phyloP scores from a whole-genome alignment of 768 basidiomycete species.

The Boletus huronensis region DNA sequence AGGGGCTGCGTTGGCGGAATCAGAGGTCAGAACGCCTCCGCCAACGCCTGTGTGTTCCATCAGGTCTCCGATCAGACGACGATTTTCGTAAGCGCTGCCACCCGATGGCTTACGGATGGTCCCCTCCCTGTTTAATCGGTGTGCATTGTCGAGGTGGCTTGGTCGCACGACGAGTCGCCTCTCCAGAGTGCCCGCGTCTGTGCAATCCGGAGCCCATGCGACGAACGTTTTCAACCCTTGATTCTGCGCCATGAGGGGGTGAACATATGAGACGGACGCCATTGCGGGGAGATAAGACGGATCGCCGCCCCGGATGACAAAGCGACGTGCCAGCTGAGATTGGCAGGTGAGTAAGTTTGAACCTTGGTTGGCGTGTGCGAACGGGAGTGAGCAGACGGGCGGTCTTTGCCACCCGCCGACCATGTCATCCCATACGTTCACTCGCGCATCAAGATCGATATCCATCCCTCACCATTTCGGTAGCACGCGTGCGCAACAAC shows the following conservation, averaged over 20 bases:
- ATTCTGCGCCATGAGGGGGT: conserved; percentile 15
- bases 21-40: conserved; percentile 53
- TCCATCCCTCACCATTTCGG: background rate
- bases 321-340: background rate
- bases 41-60: conserved; percentile 43
- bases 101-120: conserved; percentile 45
- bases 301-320: background rate
- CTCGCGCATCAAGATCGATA: background rate
- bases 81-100: background rate
- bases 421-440: background rate
- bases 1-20: conserved; percentile 46
- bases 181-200: conserved; percentile 50
- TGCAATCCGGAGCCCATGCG: conserved; percentile 65
- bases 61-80: conserved; percentile 9
- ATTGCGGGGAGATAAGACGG: background rate
- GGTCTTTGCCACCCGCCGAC: background rate
- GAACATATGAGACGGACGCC: no score
- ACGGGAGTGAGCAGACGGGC: background rate
- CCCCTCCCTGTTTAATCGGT: conserved; percentile 36
- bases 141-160: conserved; percentile 46
- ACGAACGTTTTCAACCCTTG: conserved; percentile 37
- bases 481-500: background rate
- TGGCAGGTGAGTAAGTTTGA: conserved; percentile 11
- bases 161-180: conserved; percentile 51
- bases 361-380: background rate